A percentile compares a stretch with the other conserved stretches of the same genome.
phyloP scores from a whole-genome alignment of 78 protist genomes.

The Pirum gemmata region DNA sequence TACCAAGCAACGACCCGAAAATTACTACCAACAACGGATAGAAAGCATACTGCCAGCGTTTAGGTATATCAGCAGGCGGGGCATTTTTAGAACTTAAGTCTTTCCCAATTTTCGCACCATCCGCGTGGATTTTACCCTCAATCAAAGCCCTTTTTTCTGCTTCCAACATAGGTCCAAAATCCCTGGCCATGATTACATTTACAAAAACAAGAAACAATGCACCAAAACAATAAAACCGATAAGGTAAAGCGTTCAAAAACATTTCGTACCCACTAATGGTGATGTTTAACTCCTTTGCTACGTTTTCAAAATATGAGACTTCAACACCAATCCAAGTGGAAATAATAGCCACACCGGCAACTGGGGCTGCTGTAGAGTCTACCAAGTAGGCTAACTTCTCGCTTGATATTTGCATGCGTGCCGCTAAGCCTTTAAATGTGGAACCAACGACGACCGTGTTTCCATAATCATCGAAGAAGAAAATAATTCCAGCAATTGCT shows the following conservation, averaged over 20 bases:
- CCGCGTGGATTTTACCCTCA: background rate
- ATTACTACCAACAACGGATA: background rate
- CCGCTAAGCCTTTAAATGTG: background rate
- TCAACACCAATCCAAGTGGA: constrained; percentile 48
- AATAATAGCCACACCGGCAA: constrained; percentile 30
- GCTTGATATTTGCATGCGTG: background rate
- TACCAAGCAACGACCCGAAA: background rate
- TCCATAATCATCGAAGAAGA: constrained; percentile 38
- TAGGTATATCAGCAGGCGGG: background rate
- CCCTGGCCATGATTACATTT: background rate
- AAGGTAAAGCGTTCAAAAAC: background rate
- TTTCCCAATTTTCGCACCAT: background rate
- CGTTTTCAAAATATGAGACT: constrained; percentile 11
- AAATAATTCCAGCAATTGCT: background rate
- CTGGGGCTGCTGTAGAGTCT: constrained; percentile 49
- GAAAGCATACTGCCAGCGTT: constrained; percentile 17
- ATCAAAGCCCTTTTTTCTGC: constrained; percentile 1
- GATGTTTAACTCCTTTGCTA: background rate
- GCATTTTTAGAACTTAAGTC: background rate
- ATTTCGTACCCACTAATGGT: background rate
- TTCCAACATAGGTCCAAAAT: constrained; percentile 26
- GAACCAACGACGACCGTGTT: constrained; percentile 44
- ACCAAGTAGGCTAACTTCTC: constrained; percentile 33
- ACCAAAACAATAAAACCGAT: background rate
- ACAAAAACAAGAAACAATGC: constrained; percentile 11